A percentile compares a stretch with the other conserved stretches of the same genome.
phyloP scores from a whole-genome alignment of 2,329 filamentous ascomycete species.

The Cryphonectria radicalis region DNA sequence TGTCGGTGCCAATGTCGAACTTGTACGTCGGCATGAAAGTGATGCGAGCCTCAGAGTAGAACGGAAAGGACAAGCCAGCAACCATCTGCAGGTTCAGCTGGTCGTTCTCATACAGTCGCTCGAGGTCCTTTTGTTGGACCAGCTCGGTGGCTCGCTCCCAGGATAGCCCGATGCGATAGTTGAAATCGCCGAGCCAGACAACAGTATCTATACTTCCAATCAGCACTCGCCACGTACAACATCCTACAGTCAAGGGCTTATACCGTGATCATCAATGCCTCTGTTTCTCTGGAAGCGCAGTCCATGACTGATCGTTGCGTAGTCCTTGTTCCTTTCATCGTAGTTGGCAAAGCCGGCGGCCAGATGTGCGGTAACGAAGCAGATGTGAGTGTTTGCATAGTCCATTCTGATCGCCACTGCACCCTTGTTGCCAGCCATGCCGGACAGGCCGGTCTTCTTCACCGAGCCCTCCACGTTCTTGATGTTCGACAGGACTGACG shows the following conservation, averaged over 20 bases:
- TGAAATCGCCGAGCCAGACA: slow-evolving; percentile 97
- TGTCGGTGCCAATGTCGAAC: slow-evolving; percentile 85
- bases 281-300: slow-evolving; percentile 89
- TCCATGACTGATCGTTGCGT: slow-evolving; percentile 84
- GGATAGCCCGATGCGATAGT: slow-evolving; percentile 89
- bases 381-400: slow-evolving; percentile 88
- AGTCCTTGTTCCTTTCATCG: slow-evolving; percentile 93
- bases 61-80: slow-evolving; percentile 84
- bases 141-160: slow-evolving; percentile 78
- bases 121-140: slow-evolving; percentile 73
- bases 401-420: slow-evolving; percentile 96
- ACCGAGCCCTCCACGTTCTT: slow-evolving; percentile 97
- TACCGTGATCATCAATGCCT: slow-evolving; percentile 87
- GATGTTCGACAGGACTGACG: slow-evolving; percentile 76
- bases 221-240: slow-evolving; percentile 27
- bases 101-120: slow-evolving; percentile 86
- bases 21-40: slow-evolving; percentile 94
- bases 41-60: slow-evolving; percentile 88
- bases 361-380: slow-evolving; percentile 94
- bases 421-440: slow-evolving; percentile 97
- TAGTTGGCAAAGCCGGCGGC: slow-evolving; percentile 97
- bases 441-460: slow-evolving; percentile 93
- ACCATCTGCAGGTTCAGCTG: slow-evolving; percentile 98
- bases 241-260: slow-evolving; percentile 21
- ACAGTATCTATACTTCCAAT: slow-evolving; percentile 61